These are phyloP conservation scores for Trichoderma koningii DNA, from an alignment of 2,329 filamentous ascomycete genomes.

Conservation along the genomic window DNA sequence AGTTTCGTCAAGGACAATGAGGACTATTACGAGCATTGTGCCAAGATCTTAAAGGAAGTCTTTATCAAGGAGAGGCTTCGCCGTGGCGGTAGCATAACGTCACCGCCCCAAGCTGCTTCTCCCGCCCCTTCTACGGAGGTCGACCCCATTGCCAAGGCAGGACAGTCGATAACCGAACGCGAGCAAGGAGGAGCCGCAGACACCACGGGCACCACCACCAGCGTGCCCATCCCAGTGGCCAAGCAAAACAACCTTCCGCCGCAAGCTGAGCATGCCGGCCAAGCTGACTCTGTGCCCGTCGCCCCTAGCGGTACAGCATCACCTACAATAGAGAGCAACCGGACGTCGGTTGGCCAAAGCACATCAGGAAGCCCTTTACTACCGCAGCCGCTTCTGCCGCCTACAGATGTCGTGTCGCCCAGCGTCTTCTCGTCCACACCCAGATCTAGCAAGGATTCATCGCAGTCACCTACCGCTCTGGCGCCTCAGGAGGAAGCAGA, in stretches of 20 bases:
- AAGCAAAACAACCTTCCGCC: slow-evolving; percentile 34
- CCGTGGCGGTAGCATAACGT: slow-evolving; percentile 58
- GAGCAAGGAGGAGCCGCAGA: slow-evolving; percentile 39
- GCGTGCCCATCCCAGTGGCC: slow-evolving; percentile 33
- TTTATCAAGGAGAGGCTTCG: slow-evolving; percentile 79
- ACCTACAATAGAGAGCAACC: slow-evolving; percentile 38
- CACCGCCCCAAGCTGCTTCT: slow-evolving; percentile 53
- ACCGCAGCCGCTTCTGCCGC: slow-evolving; percentile 41
- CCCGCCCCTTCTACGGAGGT: slow-evolving; percentile 47
- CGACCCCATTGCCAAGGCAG: slow-evolving; percentile 44
- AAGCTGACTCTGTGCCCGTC: slow-evolving; percentile 33
- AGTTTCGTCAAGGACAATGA: slow-evolving; percentile 99
- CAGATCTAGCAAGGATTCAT: slow-evolving; percentile 39
- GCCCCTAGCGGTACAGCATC: slow-evolving; percentile 37
- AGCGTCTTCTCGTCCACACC: slow-evolving; percentile 41
- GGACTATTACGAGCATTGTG: slow-evolving; percentile 92
- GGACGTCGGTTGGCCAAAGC: slow-evolving; percentile 42
- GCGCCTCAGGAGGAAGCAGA: slow-evolving; percentile 35
- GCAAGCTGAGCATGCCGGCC: slow-evolving; percentile 34
- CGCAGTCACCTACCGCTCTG: slow-evolving; percentile 31
- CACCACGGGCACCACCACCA: slow-evolving; percentile 6
- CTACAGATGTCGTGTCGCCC: slow-evolving; percentile 37
- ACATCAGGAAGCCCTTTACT: slow-evolving; percentile 41
- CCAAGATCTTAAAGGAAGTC: slow-evolving; percentile 81
- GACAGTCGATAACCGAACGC: slow-evolving; percentile 44